Conservation (phyloP, 495 filamentous ascomycete genomes). For the Neurospora sp. region DNA sequence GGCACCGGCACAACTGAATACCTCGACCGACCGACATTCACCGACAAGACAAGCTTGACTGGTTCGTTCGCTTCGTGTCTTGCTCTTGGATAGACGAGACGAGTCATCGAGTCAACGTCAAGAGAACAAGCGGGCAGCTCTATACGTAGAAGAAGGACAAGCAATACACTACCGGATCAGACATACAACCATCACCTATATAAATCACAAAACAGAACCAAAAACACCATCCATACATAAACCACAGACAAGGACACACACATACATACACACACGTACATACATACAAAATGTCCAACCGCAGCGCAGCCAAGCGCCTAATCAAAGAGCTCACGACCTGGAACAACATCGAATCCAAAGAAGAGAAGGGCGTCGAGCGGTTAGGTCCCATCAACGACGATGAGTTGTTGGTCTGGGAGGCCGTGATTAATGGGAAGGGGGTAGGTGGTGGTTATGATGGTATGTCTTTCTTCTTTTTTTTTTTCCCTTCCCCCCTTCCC, state of each 20-base stretch:
- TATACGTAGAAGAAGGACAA: background rate
- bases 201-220: background rate
- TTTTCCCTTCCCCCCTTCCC: background rate
- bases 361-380: slow-evolving; percentile 39
- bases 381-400: slow-evolving; percentile 60
- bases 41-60: background rate
- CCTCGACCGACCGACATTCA: background rate
- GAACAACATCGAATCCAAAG: slow-evolving; percentile 23
- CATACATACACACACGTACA: background rate
- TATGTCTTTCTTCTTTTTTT: slow-evolving; percentile 17
- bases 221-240: background rate
- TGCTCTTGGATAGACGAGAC: background rate
- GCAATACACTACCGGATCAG: background rate
- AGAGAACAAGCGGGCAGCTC: background rate
- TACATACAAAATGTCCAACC: slow-evolving; percentile 1
- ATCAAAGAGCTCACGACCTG: slow-evolving; percentile 33
- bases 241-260: background rate
- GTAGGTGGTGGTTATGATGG: slow-evolving; percentile 60
- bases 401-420: slow-evolving; percentile 66
- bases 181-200: background rate
- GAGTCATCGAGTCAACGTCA: background rate
- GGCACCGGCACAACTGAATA: background rate
- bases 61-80: background rate
- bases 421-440: slow-evolving; percentile 62
- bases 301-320: slow-evolving; percentile 31